A percentile compares a stretch with the other conserved stretches of the same genome.
phyloP scores from a whole-genome alignment of 2,329 filamentous ascomycete genomes.

The Alternaria gaisen region DNA sequence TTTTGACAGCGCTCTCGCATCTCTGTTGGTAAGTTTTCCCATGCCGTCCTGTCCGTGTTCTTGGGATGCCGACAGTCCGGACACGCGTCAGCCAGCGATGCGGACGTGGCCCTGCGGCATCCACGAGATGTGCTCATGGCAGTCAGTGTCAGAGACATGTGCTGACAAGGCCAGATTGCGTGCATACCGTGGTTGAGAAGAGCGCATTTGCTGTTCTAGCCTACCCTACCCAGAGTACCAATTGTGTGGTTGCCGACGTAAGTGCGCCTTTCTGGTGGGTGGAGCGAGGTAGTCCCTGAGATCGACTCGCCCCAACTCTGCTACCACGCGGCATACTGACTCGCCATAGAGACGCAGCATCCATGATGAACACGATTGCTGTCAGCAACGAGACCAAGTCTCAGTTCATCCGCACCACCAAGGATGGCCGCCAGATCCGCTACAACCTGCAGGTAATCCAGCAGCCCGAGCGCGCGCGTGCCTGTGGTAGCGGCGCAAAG shows the following conservation, averaged over 20 bases:
- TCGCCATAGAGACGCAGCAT: constrained; percentile 19
- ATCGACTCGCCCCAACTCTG: constrained; percentile 16
- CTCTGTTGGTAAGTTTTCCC: constrained; percentile 21
- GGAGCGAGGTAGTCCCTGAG: constrained; percentile 14
- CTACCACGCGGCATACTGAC: constrained; percentile 25
- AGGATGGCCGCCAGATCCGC: constrained; percentile 77
- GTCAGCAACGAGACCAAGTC: constrained; percentile 66
- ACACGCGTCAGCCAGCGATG: constrained; percentile 21
- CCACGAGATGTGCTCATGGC: constrained; percentile 17
- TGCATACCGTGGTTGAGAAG: constrained; percentile 27
- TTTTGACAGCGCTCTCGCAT: background rate
- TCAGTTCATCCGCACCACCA: constrained; percentile 68
- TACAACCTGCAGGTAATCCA: constrained; percentile 89
- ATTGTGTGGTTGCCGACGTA: constrained; percentile 14
- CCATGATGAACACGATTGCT: constrained; percentile 54
- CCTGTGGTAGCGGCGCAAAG: constrained; percentile 94
- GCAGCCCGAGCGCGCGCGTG: constrained; percentile 91
- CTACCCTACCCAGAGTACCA: background rate
- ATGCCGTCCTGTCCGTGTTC: constrained; percentile 5
- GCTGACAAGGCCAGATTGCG: constrained; percentile 20
- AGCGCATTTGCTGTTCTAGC: constrained; percentile 19
- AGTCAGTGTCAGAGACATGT: constrained; percentile 12
- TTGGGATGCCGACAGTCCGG: constrained; percentile 24
- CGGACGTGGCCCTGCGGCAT: constrained; percentile 21
- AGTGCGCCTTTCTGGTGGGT: constrained; percentile 25